Evolutionary conservation across 1,139 yeast genomes (phyloP).

Genomic region (Torulaspora pretoriensis): DNA sequence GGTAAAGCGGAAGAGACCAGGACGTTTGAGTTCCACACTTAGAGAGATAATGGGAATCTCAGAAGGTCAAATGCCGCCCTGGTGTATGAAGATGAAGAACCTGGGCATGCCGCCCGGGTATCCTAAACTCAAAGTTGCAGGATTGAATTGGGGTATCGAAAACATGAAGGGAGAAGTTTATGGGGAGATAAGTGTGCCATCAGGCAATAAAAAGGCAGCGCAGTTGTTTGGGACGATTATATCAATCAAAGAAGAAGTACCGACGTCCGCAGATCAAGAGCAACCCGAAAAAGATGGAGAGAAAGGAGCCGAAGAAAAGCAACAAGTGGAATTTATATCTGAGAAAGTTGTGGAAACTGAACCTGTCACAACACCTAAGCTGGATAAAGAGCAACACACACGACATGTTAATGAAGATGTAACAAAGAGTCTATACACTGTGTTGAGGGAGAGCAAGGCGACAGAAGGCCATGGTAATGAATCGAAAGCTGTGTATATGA

Average conservation of each 20-base stretch:
- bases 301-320: no score
- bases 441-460: constrained; percentile 39
- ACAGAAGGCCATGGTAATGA: constrained; percentile 33
- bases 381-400: not conserved
- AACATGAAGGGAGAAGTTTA: constrained; percentile 30
- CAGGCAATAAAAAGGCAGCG: constrained; percentile 21
- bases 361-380: not conserved
- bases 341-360: not conserved
- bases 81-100: constrained; percentile 69
- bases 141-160: constrained; percentile 41
- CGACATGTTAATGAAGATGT: constrained; percentile 19
- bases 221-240: constrained; percentile 28
- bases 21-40: constrained; percentile 56
- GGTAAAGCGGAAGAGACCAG: constrained; percentile 54
- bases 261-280: not conserved
- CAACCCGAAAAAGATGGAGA: not conserved
- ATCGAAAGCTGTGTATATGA: constrained; percentile 28
- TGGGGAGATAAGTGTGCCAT: constrained; percentile 40
- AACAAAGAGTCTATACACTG: constrained; percentile 41
- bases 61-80: constrained; percentile 67
- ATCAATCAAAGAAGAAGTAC: constrained; percentile 17
- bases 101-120: constrained; percentile 87
- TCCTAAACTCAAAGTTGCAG: constrained; percentile 56
- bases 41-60: constrained; percentile 68
- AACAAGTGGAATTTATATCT: not conserved